Evolutionary conservation across 805 yeast species (phyloP).

Genomic region (Starmerella geochares): DNA sequence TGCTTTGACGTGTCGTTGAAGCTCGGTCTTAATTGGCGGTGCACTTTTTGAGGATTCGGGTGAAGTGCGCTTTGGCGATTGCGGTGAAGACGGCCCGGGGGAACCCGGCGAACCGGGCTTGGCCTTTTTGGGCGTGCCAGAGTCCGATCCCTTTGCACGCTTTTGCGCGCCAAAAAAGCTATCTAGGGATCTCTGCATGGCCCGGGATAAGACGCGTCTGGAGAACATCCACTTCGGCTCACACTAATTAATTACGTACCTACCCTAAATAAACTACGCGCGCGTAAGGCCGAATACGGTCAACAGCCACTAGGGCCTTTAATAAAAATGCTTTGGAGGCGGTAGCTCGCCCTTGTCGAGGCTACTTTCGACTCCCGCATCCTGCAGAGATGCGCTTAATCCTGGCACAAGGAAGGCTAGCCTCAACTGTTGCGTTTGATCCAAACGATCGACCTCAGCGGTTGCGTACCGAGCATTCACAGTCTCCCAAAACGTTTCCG

Average conservation of each 20-base stretch:
- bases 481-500: constrained; percentile 22
- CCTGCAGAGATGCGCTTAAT: constrained; percentile 8
- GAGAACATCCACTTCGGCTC: background rate
- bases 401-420: constrained; percentile 20
- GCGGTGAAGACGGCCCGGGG: background rate
- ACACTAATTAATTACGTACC: constrained; percentile 7
- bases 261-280: background rate
- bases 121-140: constrained; percentile 1
- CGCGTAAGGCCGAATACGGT: background rate
- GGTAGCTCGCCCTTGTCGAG: constrained; percentile 17
- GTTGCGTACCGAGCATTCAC: constrained; percentile 1
- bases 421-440: constrained; percentile 17
- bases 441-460: background rate
- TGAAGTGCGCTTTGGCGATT: background rate
- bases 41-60: background rate
- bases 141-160: constrained; percentile 8
- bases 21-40: background rate
- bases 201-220: constrained; percentile 14
- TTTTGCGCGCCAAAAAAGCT: constrained; percentile 23
- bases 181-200: constrained; percentile 26
- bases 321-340: constrained; percentile 9
- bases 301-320: background rate
- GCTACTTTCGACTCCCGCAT: constrained; percentile 10
- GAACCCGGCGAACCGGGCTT: constrained; percentile 1
- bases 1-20: background rate